A percentile compares a stretch with the other conserved stretches of the same genome.
Conservation (phyloP, 169 alveolate species). For the Perkinsus olseni region DNA sequence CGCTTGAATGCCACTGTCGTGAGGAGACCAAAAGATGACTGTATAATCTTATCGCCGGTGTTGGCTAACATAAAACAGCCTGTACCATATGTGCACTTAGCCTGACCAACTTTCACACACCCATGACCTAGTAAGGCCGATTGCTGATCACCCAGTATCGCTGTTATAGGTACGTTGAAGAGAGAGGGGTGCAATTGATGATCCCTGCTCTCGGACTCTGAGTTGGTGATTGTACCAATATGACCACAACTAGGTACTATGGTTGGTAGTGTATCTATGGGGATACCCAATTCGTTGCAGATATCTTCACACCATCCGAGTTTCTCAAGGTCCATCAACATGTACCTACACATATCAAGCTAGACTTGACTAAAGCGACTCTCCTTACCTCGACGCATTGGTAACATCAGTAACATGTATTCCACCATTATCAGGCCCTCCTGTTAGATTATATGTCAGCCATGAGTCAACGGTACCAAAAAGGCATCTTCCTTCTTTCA, state of each 20-base stretch:
- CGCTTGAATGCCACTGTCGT: conserved; percentile 77
- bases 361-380: not conserved
- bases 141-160: conserved; percentile 82
- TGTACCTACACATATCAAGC: not conserved
- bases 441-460: conserved; percentile 52
- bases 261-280: not conserved
- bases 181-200: conserved; percentile 9
- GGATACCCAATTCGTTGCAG: conserved; percentile 48
- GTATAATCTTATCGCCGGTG: conserved; percentile 68
- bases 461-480: conserved; percentile 39
- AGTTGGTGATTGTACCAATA: not conserved
- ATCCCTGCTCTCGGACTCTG: not conserved
- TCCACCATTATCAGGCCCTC: not conserved
- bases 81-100: conserved; percentile 85
- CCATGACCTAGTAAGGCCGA: conserved; percentile 85
- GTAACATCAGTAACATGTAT: conserved; percentile 68
- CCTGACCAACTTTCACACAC: conserved; percentile 57
- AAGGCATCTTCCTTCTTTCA: not conserved
- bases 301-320: conserved; percentile 69
- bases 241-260: not conserved
- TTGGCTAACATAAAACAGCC: conserved; percentile 79
- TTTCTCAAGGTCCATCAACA: conserved; percentile 69
- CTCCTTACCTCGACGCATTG: conserved; percentile 80
- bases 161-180: conserved; percentile 63
- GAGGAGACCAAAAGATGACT: conserved; percentile 66